Conservation (phyloP, 2,329 filamentous ascomycete genomes). For the Coniochaeta sp. region DNA sequence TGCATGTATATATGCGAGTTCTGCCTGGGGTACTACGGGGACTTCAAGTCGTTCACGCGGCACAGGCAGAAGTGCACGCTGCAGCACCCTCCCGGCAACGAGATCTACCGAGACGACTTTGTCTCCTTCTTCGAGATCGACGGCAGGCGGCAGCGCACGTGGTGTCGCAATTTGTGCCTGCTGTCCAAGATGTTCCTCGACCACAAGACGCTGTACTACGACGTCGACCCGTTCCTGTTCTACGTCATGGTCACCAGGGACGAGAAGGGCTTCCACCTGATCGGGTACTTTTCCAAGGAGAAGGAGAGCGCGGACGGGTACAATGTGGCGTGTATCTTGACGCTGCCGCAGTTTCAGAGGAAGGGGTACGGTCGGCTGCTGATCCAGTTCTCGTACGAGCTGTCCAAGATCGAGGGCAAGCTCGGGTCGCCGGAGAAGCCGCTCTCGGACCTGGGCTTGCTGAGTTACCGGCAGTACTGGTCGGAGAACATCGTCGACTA, state of each 20-base stretch:
- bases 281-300: conserved; percentile 99
- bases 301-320: conserved; percentile 96
- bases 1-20: conserved; percentile 97
- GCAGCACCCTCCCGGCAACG: conserved; percentile 90
- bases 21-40: conserved; percentile 85
- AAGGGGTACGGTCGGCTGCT: conserved; percentile 89
- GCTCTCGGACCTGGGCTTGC: conserved; percentile 81
- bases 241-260: conserved; percentile 94
- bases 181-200: conserved; percentile 95
- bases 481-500: conserved; percentile 88
- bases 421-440: conserved; percentile 96
- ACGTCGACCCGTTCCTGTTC: conserved; percentile 98
- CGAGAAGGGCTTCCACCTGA: conserved; percentile 84
- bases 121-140: conserved; percentile 98
- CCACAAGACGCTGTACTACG: conserved; percentile 97
- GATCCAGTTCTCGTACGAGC: conserved; percentile 96
- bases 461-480: conserved; percentile 97
- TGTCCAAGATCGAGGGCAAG: conserved; percentile 91
- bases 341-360: conserved; percentile 89
- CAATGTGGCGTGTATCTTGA: conserved; percentile 97
- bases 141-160: conserved; percentile 85
- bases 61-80: conserved; percentile 87
- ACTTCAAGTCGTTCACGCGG: conserved; percentile 72
- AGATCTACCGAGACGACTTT: conserved; percentile 92
- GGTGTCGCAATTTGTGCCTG: conserved; percentile 92